Evolutionary conservation across 108 stramenopile genomes (phyloP), one percentile per base, ranked within the genome.

Genomic region (Cyclotella sp.): DNA sequence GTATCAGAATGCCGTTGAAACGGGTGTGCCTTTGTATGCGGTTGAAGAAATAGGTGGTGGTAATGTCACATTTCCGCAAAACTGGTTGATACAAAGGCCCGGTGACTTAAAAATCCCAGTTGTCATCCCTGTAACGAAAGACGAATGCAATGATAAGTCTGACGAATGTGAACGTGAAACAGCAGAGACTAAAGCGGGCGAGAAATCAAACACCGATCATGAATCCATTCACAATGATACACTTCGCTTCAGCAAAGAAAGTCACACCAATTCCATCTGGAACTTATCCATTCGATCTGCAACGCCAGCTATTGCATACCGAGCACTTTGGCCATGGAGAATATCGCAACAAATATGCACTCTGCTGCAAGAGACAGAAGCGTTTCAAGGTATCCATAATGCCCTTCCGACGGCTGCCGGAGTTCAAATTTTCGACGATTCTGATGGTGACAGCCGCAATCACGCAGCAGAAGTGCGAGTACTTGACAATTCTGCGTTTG

Each of bases 291-390:
- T 55, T 18, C 63, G 63, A n/a, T 67, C 83, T 21, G 67, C 68
- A 22, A 70, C 40, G 0, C 79, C 78, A 63, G 51, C 58, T 16
- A 46, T 76, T n/a, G 87, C 87, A 4, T 86, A 81, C 30, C 27
- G 70, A 39, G 59, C 61, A 0, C 43, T 78, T n/a, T 91, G 84
- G 87, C 91, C 91, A 24, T 90, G 88, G 89, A 77, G 70, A 63
- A 49, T 92, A 30, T 81, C 85, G 6, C 57, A 73, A 19, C 65
- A 81, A 39, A 84, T 92, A n/a, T 67, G 73, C 9, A 44, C 67
- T 19, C 19, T 65, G n/a, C 39, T 92, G 12, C 52, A 71, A 41
- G 41, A 55, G 61, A 74, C 71, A 29, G 72, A 72, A 16, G 24
- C 49, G 5, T 84, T 79, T 46, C 66, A 82, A 30, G 80, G 75